Base-by-base conservation (phyloP, 306 rosid genomes). In the Mimosa pudica region DNA sequence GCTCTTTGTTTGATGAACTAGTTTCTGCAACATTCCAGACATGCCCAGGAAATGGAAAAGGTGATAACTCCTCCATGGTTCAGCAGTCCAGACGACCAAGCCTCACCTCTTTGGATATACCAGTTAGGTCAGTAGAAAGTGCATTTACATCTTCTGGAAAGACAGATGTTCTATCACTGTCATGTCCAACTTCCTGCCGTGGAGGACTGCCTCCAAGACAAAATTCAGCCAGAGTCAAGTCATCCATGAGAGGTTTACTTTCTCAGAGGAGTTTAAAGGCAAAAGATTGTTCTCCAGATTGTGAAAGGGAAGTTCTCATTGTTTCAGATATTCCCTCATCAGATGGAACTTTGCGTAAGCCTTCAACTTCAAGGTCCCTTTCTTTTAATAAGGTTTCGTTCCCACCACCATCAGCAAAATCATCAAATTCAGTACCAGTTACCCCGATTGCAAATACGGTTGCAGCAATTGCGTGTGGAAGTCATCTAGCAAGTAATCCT, bases 131-230 rank as follows among this genome's bases (percentile, higher is more conserved):
- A 79, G 51, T 92, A 42, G 97, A 90, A 65, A 86, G 58, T 82
- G 82, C 90, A 79, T 68, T 86, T 67, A 86, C 92, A 51, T 84
- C 84, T 36, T 85, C 81, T 79, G 72, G 84, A 32, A 87, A 81
- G 82, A 73, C 80, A 51, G 97, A 92, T 75, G 75, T 80, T 76
- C 77, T 84, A 24, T 80, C 80, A 2, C 52, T 77, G 58, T 48
- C 91, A 45, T 90, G 90, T 81, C 91, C 91, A 46, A 87, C 88
- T 84, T 89, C 94, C n/a, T 70, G 58, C 18, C 87, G 89, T 83
- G 88, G 81, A 49, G 92, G 93, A 68, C 81, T 92, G 3, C 96
- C 97, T 16, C 96, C 96, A 38, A 88, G 89, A 83, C 90, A 91
- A 63, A 88, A 76, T 80, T 92, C 91, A 20, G 86, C 89, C 10